Evolutionary conservation across 2,329 filamentous ascomycete genomes (phyloP), one percentile per base, ranked within the genome.

Genomic region (Stemphylium lycopersici): DNA sequence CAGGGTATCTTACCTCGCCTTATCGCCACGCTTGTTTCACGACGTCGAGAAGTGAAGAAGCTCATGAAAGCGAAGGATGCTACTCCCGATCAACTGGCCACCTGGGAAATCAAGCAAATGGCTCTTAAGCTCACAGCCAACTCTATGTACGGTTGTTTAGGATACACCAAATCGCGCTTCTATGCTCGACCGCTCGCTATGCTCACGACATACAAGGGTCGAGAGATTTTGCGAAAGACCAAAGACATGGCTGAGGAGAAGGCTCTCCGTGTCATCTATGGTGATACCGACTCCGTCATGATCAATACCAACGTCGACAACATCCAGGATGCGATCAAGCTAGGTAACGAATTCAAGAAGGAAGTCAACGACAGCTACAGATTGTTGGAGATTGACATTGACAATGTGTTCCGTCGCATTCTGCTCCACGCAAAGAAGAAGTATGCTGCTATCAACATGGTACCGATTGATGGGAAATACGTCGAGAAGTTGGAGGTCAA

Each of bases 281-380:
- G 95, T 79, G 95, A 99, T 77, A 99, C 95, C 11, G 95, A 99
- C 77, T 99, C 95, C 7, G 95, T 99, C 78, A 99, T 99, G 95
- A 98, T 99, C 81, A 99, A 99, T 71, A 96, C 95, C 60, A 98
- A 98, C 70, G 92, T 95, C 50, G 91, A 97, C 76, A 96, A 90
- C 63, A 90, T 98, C 26, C 87, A 90, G 29, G 92, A 96, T 68
- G 95, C 95, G 1, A 80, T 97, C 66, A 93, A 90, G 71, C 90
- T 99, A 46, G 96, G 95, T 52, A 88, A 91, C 39, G 91, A 98
- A 59, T 98, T 99, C 83, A 98, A 97, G 79, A 89, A 87, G 67
- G 86, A 91, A 20, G 95, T 99, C 77, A 99, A 99, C 71, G 91
- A 96, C 66, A 87, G 89, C 58, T 99, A 99, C 76, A 90, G 84